Percentiles rank a stretch among this genome's conserved stretches.
These are phyloP conservation scores for Hemisphaericaspora nanyangensis DNA, from an alignment of 805 yeast genomes.

Conservation along the genomic window DNA sequence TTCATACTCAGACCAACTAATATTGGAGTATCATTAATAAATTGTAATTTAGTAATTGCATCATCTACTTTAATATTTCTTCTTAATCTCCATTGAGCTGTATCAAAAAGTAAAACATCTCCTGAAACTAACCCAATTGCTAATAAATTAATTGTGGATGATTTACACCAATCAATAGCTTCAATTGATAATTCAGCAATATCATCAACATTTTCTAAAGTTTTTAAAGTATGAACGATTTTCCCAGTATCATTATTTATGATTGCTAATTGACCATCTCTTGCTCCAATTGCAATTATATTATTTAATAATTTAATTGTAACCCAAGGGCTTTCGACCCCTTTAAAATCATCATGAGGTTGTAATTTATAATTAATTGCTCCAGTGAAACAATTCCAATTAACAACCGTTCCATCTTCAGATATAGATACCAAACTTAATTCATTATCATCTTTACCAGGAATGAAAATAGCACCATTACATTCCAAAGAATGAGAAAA, in stretches of 20 bases:
- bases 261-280: slow-evolving; percentile 84
- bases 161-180: slow-evolving; percentile 73
- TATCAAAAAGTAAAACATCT: slow-evolving; percentile 74
- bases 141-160: slow-evolving; percentile 51
- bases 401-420: slow-evolving; percentile 81
- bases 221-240: slow-evolving; percentile 60
- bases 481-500: slow-evolving; percentile 79
- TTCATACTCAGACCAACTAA: slow-evolving; percentile 76
- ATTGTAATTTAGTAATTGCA: slow-evolving; percentile 76
- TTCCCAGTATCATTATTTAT: slow-evolving; percentile 73
- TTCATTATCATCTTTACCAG: slow-evolving; percentile 47
- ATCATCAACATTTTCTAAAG: slow-evolving; percentile 52
- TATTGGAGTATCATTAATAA: slow-evolving; percentile 53
- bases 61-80: slow-evolving; percentile 67
- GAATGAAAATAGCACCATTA: slow-evolving; percentile 73
- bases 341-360: slow-evolving; percentile 61
- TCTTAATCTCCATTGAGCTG: slow-evolving; percentile 84
- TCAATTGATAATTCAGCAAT: slow-evolving; percentile 42
- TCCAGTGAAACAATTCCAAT: slow-evolving; percentile 86
- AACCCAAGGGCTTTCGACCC: slow-evolving; percentile 85
- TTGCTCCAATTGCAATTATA: slow-evolving; percentile 74
- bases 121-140: slow-evolving; percentile 93
- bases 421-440: slow-evolving; percentile 70
- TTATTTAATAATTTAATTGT: slow-evolving; percentile 52
- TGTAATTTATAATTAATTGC: slow-evolving; percentile 64